Percentiles rank a stretch among this genome's conserved stretches.
Evolutionary conservation across 768 basidiomycete genomes (phyloP).

Genomic region (Hysterangium stoloniferum): DNA sequence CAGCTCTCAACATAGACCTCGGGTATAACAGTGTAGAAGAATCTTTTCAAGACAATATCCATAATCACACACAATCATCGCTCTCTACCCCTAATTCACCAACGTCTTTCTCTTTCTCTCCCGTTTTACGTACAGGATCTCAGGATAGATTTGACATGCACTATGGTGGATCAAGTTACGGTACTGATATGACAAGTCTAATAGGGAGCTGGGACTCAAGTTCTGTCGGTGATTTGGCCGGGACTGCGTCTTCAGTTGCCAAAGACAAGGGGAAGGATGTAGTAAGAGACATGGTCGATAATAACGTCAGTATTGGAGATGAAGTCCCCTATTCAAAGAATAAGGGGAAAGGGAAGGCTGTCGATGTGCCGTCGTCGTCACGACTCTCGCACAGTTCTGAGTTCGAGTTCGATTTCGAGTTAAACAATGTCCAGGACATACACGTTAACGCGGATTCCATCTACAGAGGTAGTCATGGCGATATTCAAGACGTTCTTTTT

Average conservation of each 20-base stretch:
- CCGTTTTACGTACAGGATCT: background rate
- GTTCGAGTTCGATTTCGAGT: slow-evolving; percentile 5
- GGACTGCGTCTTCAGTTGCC: background rate
- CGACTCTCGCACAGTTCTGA: background rate
- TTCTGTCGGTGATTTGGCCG: background rate
- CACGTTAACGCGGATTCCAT: background rate
- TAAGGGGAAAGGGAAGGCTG: slow-evolving; percentile 2
- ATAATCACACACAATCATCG: background rate
- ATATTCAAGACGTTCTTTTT: background rate
- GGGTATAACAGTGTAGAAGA: background rate
- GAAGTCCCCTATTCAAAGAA: background rate
- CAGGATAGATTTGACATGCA: background rate
- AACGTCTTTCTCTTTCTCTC: slow-evolving; percentile 8
- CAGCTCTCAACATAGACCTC: background rate
- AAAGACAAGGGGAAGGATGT: background rate
- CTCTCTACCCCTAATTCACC: slow-evolving; percentile 6
- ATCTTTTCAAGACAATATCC: background rate
- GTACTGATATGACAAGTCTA: slow-evolving; percentile 6
- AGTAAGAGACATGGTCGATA: background rate
- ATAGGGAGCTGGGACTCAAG: slow-evolving; percentile 1
- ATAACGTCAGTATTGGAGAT: background rate
- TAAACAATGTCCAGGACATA: background rate
- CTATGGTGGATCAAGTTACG: background rate
- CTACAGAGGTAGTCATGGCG: no score
- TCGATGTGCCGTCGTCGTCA: background rate